Evolutionary conservation across 1,139 yeast species (phyloP).

Genomic region (Suhomyces yuchorum): DNA sequence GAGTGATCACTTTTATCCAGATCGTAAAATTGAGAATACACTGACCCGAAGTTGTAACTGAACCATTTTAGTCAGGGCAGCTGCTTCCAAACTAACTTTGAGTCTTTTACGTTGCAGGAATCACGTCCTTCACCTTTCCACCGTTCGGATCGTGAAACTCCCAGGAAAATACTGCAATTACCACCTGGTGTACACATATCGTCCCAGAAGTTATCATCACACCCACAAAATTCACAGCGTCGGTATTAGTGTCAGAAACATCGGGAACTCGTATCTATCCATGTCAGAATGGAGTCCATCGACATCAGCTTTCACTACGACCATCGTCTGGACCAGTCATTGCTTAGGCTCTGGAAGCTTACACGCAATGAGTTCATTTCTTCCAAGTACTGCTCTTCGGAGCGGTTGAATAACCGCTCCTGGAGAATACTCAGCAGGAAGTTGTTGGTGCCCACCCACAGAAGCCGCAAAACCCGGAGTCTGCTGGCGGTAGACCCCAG

Average conservation of each 20-base stretch:
- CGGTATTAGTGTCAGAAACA: not conserved
- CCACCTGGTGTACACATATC: not conserved
- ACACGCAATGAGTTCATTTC: conserved; percentile 17
- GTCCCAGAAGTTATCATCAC: not conserved
- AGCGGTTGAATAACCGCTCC: conserved; percentile 20
- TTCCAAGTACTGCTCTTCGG: conserved; percentile 15
- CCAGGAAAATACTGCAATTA: not conserved
- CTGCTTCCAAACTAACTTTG: not conserved
- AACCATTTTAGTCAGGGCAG: not conserved
- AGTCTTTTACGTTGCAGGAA: not conserved
- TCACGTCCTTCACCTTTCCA: not conserved
- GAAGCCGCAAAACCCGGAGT: not conserved
- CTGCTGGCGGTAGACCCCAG: not conserved
- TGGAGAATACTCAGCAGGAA: conserved; percentile 20
- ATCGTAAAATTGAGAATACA: conserved; percentile 4
- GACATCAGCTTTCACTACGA: conserved; percentile 19
- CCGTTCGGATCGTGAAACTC: not conserved
- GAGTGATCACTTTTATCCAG: conserved; percentile 15
- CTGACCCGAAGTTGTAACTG: not conserved
- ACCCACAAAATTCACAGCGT: not conserved
- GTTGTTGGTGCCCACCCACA: conserved; percentile 8
- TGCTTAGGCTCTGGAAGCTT: conserved; percentile 21
- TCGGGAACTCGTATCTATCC: not conserved
- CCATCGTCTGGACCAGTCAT: conserved; percentile 19
- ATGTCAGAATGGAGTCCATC: conserved; percentile 19